phyloP scores from a whole-genome alignment of 192 early-diverging fungal species.

The Rhizoclosmatium globosum region DNA sequence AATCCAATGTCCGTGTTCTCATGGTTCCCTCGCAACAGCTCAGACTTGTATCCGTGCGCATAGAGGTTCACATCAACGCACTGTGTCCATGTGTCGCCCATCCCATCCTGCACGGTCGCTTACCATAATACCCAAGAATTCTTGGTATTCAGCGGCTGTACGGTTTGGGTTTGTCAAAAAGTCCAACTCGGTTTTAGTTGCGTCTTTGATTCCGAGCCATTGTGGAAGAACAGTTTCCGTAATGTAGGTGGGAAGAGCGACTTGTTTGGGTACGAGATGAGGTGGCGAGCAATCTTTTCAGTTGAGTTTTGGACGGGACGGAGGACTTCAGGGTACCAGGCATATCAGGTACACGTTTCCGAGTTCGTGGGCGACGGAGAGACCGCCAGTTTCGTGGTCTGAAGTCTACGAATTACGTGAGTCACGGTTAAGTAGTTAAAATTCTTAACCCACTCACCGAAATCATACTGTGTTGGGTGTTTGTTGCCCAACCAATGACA shows the following conservation, averaged over 20 bases:
- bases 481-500: slow-evolving; percentile 73
- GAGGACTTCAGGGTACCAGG: slow-evolving; percentile 77
- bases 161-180: slow-evolving; percentile 49
- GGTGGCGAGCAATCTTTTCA: slow-evolving; percentile 47
- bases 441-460: slow-evolving; percentile 45
- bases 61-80: slow-evolving; percentile 95
- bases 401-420: slow-evolving; percentile 35
- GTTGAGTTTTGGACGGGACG: slow-evolving; percentile 72
- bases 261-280: slow-evolving; percentile 19
- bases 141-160: slow-evolving; percentile 48
- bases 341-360: slow-evolving; percentile 79
- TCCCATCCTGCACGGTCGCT: slow-evolving; percentile 56
- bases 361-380: slow-evolving; percentile 82
- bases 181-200: slow-evolving; percentile 55
- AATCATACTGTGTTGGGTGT: slow-evolving; percentile 88
- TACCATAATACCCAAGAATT: slow-evolving; percentile 53
- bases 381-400: slow-evolving; percentile 98
- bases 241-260: slow-evolving; percentile 46
- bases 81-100: slow-evolving; percentile 92
- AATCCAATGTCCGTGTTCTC: slow-evolving; percentile 89
- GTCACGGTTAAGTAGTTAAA: not conserved
- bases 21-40: slow-evolving; percentile 77
- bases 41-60: slow-evolving; percentile 73
- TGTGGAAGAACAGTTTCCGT: slow-evolving; percentile 64
- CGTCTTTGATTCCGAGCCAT: slow-evolving; percentile 77